Evolutionary conservation across 208 protist species (phyloP).

Genomic region (Leishmania braziliensis): DNA sequence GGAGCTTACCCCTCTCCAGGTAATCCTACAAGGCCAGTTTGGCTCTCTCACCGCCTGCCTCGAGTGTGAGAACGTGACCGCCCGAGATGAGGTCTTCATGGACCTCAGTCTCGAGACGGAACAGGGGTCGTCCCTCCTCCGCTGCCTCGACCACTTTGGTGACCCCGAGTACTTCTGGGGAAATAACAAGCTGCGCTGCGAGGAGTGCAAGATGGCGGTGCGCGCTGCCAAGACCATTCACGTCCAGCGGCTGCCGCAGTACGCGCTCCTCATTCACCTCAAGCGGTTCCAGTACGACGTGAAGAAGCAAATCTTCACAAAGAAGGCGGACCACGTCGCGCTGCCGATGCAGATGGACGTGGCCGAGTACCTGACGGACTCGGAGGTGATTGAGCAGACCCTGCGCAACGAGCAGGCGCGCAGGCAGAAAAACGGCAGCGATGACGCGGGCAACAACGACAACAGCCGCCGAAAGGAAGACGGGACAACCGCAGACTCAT

Average conservation of each 20-base stretch:
- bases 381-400: conserved; percentile 30
- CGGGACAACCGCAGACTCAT: background rate
- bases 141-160: conserved; percentile 78
- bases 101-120: conserved; percentile 83
- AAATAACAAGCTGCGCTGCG: conserved; percentile 86
- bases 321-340: conserved; percentile 86
- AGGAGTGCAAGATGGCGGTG: conserved; percentile 61
- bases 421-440: conserved; percentile 8
- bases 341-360: conserved; percentile 89
- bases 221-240: conserved; percentile 82
- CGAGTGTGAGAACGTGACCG: conserved; percentile 68
- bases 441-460: background rate
- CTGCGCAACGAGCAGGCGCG: conserved; percentile 22
- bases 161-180: conserved; percentile 79
- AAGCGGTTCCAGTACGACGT: conserved; percentile 93
- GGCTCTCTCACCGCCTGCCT: conserved; percentile 76
- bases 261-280: conserved; percentile 88
- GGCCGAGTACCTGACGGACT: conserved; percentile 69
- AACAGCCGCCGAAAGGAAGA: conserved; percentile 3
- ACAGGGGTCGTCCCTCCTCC: conserved; percentile 80
- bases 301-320: conserved; percentile 62
- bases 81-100: conserved; percentile 76
- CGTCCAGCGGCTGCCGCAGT: conserved; percentile 85
- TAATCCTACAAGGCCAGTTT: conserved; percentile 79
- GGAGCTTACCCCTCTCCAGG: conserved; percentile 60